Base-by-base conservation (phyloP, 169 alveolate species). In the Theileria orientalis region DNA sequence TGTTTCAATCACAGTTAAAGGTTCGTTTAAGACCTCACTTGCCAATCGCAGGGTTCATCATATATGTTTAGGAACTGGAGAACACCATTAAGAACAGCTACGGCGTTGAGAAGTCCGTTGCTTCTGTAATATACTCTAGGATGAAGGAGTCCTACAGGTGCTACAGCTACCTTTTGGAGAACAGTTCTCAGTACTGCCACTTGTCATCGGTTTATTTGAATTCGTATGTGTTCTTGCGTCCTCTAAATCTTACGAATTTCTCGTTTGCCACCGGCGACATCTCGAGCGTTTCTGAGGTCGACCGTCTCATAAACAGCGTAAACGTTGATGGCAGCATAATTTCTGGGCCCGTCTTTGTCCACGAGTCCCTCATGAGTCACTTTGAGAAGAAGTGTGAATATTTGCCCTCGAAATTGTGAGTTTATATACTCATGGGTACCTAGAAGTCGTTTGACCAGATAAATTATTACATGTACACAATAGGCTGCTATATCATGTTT, bases 131-230 rank as follows among this genome's bases (percentile, higher is more conserved):
- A 42, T 63, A 63, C 32, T n/a, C 14, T 63, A 54, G 51, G 25
- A 77, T 77, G 86, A 29, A 51, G 47, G 86, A 77, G 29, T 62
- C 67, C 44, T 51, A 69, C 23, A 51, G 30, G 1, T 61, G 56
- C 21, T 77, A 69, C 63, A 57, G 76, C 42, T 77, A 35, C 35
- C 82, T 77, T 14, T 60, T 56, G 1, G 56, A 72, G n/a, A 77
- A 77, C 63, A 62, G 73, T 16, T 47, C 37, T 41, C 82, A 72
- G 21, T 69, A 49, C 21, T 77, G 82, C 69, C 79, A 73, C 9
- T 40, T 69, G 69, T 77, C 86, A 59, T 60, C 73, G 37, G 62
- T 77, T 56, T 77, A 77, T 46, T 27, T 77, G 40, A 77, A 77
- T 56, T 72, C 78, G 21, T 77, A 44, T 42, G 40, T 30, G 16